phyloP scores from a whole-genome alignment of 2,329 filamentous ascomycete species.

The Periglandula ipomoeae region DNA sequence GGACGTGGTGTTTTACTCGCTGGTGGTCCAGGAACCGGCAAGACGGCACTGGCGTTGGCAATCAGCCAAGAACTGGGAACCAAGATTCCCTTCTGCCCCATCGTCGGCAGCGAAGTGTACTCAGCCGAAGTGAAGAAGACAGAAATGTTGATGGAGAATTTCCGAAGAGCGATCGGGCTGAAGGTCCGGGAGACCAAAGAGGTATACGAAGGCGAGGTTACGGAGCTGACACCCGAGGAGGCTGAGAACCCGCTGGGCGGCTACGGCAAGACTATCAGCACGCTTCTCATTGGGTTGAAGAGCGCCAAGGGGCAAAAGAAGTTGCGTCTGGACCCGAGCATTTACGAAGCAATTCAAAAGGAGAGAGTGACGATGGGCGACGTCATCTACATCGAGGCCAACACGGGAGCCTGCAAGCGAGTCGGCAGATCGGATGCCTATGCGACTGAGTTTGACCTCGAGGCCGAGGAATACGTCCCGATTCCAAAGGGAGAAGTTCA shows the following conservation, averaged over 20 bases:
- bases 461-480: conserved; percentile 97
- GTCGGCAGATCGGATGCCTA: conserved; percentile 95
- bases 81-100: conserved; percentile 97
- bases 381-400: conserved; percentile 98
- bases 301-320: conserved; percentile 97
- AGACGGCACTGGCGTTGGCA: conserved; percentile 90
- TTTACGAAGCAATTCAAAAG: conserved; percentile 99
- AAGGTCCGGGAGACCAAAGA: conserved; percentile 98
- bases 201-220: conserved; percentile 98
- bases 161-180: conserved; percentile 88
- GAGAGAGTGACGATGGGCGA: conserved; percentile 93
- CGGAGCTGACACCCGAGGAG: conserved; percentile 94
- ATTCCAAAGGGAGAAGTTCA: conserved; percentile 98
- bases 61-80: conserved; percentile 96
- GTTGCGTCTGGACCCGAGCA: conserved; percentile 89
- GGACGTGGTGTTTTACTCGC: conserved; percentile 88
- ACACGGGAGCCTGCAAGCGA: conserved; percentile 95
- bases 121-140: conserved; percentile 99
- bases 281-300: conserved; percentile 88
- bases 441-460: conserved; percentile 95
- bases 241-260: conserved; percentile 94
- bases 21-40: conserved; percentile 91
- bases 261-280: conserved; percentile 96
- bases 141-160: conserved; percentile 98
- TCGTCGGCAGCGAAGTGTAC: conserved; percentile 96